phyloP scores from a whole-genome alignment of 108 stramenopile genomes.

The Cyclotella distinguenda region DNA sequence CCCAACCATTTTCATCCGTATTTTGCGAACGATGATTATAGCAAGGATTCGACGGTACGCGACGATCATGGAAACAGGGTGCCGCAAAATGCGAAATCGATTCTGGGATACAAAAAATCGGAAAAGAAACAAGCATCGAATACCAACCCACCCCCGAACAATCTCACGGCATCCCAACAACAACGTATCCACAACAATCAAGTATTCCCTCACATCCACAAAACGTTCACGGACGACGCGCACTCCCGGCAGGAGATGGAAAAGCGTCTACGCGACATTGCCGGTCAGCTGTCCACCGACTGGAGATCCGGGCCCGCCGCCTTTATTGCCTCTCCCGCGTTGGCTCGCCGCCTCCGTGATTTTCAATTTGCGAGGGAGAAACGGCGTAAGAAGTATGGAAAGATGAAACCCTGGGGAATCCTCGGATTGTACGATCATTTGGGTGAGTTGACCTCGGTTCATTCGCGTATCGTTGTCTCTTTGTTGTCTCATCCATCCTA shows the following conservation, averaged over 20 bases:
- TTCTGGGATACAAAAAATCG: slow-evolving; percentile 11
- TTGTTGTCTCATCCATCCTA: no score
- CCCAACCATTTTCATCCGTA: neutral
- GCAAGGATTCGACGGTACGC: slow-evolving; percentile 16
- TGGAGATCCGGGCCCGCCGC: slow-evolving; percentile 57
- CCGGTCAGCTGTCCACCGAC: slow-evolving; percentile 73
- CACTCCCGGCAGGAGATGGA: slow-evolving; percentile 59
- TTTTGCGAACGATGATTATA: slow-evolving; percentile 13
- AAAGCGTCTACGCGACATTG: slow-evolving; percentile 66
- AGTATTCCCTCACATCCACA: slow-evolving; percentile 10
- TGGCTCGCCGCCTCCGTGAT: slow-evolving; percentile 53
- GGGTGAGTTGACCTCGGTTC: no score
- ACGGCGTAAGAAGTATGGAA: slow-evolving; percentile 49
- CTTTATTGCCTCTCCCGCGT: slow-evolving; percentile 68
- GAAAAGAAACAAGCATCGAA: slow-evolving; percentile 23
- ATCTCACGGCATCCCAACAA: slow-evolving; percentile 7
- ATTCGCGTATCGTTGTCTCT: no score
- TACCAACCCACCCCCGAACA: slow-evolving; percentile 55
- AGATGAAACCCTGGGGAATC: slow-evolving; percentile 72
- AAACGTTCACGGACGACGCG: neutral
- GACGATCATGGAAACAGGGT: slow-evolving; percentile 43
- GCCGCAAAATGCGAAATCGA: slow-evolving; percentile 42
- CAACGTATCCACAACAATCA: slow-evolving; percentile 12
- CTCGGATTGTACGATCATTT: slow-evolving; percentile 83
- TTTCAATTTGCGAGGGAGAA: slow-evolving; percentile 65